Evolutionary conservation across 2,329 filamentous ascomycete genomes (phyloP), one percentile per base, ranked within the genome.

Genomic region (Penicillium oxalicum): DNA sequence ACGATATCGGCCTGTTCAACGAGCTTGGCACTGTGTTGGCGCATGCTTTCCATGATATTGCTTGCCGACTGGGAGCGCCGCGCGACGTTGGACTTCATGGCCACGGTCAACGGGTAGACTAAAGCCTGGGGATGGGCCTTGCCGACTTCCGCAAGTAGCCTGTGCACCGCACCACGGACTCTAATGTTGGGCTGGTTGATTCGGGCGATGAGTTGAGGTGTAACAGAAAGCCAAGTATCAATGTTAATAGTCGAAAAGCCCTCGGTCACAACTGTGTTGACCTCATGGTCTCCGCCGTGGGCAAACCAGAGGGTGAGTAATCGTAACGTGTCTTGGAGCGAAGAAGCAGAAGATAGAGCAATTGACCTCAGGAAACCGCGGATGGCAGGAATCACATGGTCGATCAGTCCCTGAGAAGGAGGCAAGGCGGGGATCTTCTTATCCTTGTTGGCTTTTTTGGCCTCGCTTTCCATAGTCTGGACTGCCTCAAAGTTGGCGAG

Each of bases 401-500:
- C 87, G 47, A 86, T 79, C 26, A 96, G 77, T 60, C 88, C 80
- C 43, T 79, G 78, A 35, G 83, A 80, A 49, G 86, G 86, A 35
- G 82, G 71, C 48, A 76, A 71, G 12, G 71, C 50, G 41, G 63
- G 58, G 26, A 59, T 62, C 38, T 65, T 44, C 33, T 44, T 26
- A 5, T 36, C 32, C 73, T 52, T 81, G 78, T 40, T 80, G 77
- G 54, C 86, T 34, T 34, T 9, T n/a, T 35, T 86, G 12, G 78
- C 78, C 48, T 83, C 79, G 24, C 85, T 78, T 7, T 84, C 81
- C 49, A 93, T 75, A 0, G 86, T 83, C 59, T 93, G 95, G 34
- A 97, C 91, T 49, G 98, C 93, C 70, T 99, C 91, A 62, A 98
- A 99, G 69, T 98, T 99, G 46, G 93, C 91, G 54, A 98, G 72